Evolutionary conservation across 805 yeast species (phyloP), one percentile per base, ranked within the genome.

Genomic region (Saturnispora sanitii): DNA sequence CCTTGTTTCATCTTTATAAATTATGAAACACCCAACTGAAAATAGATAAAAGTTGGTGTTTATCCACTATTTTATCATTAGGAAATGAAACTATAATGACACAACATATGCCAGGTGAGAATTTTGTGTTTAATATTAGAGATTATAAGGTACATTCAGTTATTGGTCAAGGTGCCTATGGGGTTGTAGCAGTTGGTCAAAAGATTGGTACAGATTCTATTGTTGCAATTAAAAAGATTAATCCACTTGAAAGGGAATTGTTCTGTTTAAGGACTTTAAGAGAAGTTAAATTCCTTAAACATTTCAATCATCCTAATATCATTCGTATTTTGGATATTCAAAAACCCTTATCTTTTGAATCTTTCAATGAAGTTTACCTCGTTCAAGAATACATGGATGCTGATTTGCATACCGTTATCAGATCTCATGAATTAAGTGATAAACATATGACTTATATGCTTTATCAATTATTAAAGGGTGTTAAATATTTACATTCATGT

Each of bases 161-260:
- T 4, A 62, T 83, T 5, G 94, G 94, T 4, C 84, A 80, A 56
- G 94, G 94, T 1, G 87, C 92, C 0, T 83, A 83, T 49, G 92
- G 94, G 0, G 70, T 81, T 2, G 94, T 83, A 4, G 80, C 82
- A 35, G 68, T 77, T 4, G 92, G 87, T 0, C 56, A 68, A 9
- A 85, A 80, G 49, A 67, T 66, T 44, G 78, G 80, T 11, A 67
- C 82, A 1, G 47, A 52, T 0, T 69, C 72, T 16, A 68, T 72
- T 1, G 92, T 83, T 2, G 94, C 94, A 1, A 82, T 83, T 44
- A 83, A 83, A 57, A 82, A 78, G 55, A 77, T 83, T 6, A 75
- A 75, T 43, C 88, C 92, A 0, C 81, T 82, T 54, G 71, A 73
- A 38, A 73, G 75, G 51, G 69, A 75, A 1, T 61, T 82, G 53